Base-by-base conservation (phyloP, 2,329 filamentous ascomycete species). In the Pseudocercospora eumusae region DNA sequence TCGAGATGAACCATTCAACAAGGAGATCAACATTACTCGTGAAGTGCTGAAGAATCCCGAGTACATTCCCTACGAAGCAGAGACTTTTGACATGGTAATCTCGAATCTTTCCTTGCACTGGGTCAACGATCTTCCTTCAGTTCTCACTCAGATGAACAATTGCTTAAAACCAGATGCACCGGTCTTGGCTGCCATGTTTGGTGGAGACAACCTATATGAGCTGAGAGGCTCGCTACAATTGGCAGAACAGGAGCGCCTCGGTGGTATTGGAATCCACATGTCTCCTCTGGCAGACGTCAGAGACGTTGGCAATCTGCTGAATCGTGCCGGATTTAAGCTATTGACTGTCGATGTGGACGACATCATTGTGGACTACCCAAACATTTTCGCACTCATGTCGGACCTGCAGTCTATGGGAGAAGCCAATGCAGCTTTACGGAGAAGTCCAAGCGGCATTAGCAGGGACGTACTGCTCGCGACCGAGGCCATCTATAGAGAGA, bases 351-450 rank as follows among this genome's bases (percentile, higher is more conserved):
- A 99, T 71, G 88, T 99, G 13, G 96, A 99, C 77, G 95, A 99
- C 77, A 96, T 99, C 56, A 86, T 98, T 27, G 92, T 99, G 28
- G 92, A 96, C 75, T 99, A 92, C 73, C 95, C 95, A 0, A 87
- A 93, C 77, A 89, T 85, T 0, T 96, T 96, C 78, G 87, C 92
- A 1, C 80, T 99, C 59, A 96, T 99, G 93, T 84, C 88, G 70
- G 95, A 99, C 76, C 79, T 99, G 60, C 93, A 98, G 76, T 89
- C 91, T 23, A 99, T 99, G 95, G 95, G 93, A 9, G 96, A 99
- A 80, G 88, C 85, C 63, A 99, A 96, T 75, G 93, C 93, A 1
- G 88, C 96, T 23, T 74, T 96, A 42, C 87, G 90, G n/a, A 84
- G 93, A 52, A 91, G 96, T 76, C 87, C 89, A 79, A 91, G 91